These are phyloP conservation scores for Cyberlindnera americana DNA, from an alignment of 805 yeast species.

Conservation along the genomic window DNA sequence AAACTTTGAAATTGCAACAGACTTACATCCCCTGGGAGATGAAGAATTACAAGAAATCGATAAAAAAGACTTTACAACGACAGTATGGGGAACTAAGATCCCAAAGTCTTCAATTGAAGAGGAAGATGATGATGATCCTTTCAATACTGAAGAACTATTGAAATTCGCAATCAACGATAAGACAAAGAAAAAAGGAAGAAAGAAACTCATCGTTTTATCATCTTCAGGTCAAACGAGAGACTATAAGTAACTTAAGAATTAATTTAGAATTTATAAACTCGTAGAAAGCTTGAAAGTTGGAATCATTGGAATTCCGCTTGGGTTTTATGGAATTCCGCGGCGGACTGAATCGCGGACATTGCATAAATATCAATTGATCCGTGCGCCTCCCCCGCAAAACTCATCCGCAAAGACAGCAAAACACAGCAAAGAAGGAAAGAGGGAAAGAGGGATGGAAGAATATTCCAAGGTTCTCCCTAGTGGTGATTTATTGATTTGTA, in stretches of 20 bases:
- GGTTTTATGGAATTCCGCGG: too few species aligned
- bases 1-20: background rate
- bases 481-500: too few species aligned
- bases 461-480: too few species aligned
- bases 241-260: conserved; percentile 3
- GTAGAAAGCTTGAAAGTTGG: too few species aligned
- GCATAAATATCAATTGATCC: too few species aligned
- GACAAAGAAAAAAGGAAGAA: conserved; percentile 20
- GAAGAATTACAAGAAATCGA: conserved; percentile 10
- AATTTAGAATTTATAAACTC: too few species aligned
- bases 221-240: conserved; percentile 12
- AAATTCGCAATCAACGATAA: conserved; percentile 8
- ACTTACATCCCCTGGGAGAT: conserved; percentile 30
- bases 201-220: conserved; percentile 18
- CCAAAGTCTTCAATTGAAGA: conserved; percentile 29
- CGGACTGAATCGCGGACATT: too few species aligned
- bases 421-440: background rate
- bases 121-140: conserved; percentile 28
- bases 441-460: background rate
- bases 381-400: too few species aligned
- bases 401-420: too few species aligned
- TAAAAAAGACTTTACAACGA: conserved; percentile 37
- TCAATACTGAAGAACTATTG: conserved; percentile 19
- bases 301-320: too few species aligned
- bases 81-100: conserved; percentile 73